Evolutionary conservation across 352 stramenopile genomes (phyloP), one percentile per base, ranked within the genome.

Genomic region (Phytophthora palmivora): DNA sequence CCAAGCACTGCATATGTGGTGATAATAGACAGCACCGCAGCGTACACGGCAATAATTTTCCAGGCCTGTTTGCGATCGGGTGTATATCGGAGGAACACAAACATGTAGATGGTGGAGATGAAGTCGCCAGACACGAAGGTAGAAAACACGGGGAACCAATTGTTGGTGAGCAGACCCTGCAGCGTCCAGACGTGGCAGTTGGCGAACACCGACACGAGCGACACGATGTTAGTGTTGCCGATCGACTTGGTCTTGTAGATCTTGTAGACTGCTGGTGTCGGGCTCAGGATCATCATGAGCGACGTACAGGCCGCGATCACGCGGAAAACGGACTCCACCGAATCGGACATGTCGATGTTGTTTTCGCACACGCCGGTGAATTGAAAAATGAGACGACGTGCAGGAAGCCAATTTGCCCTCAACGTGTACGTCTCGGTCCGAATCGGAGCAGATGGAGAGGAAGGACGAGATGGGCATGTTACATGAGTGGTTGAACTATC

Each of bases 131-230:
- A 65, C 11, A 70, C 48, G 52, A 73, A 76, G n/a, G 70, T 76
- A 6, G 59, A 59, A 66, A 78, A 73, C 14, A 78, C 62, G 0
- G 70, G 70, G 56, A 78, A 78, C 60, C 65, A 68, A 24, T 78
- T 78, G 18, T 70, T 55, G 0, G 57, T 73, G 30, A 86, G 54
- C 52, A 73, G 76, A 37, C 78, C 74, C 6, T 79, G 72, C 33
- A 87, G 43, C 36, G 69, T 78, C 72, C 72, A 82, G 14, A 82
- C 65, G 54, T 72, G 63, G 43, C 58, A 82, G 37, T 82, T 82
- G n/a, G 61, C 70, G 18, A 82, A 66, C 34, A 78, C 67, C 15
- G 63, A 72, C 32, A 78, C 70, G 36, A 82, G 70, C 52, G 74
- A 78, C 14, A 82, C 48, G 48, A 79, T 75, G 34, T 53, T 76